Evolutionary conservation across 495 filamentous ascomycete genomes (phyloP).

Genomic region (Hypoxylon trugodes): DNA sequence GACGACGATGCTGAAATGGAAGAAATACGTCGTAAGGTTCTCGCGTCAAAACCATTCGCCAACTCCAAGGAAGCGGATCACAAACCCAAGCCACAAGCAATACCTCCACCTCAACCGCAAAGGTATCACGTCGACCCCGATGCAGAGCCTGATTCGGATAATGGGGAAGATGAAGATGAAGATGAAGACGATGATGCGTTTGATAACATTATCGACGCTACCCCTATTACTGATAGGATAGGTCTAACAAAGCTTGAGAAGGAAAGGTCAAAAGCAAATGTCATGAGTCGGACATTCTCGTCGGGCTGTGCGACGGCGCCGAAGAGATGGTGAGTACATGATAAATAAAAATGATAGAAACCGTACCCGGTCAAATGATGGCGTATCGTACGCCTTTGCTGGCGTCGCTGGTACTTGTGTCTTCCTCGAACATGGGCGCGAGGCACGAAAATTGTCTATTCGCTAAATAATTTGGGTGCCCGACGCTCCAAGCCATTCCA

Average conservation of each 20-base stretch:
- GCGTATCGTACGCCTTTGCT: no score
- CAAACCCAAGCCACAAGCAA: constrained; percentile 65
- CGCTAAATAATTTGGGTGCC: no score
- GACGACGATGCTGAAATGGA: constrained; percentile 91
- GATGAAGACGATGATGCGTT: constrained; percentile 62
- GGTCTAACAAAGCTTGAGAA: constrained; percentile 63
- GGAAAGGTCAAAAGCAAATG: constrained; percentile 48
- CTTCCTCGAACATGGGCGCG: no score
- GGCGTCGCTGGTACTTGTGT: no score
- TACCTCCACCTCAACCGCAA: constrained; percentile 59
- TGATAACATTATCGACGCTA: constrained; percentile 90
- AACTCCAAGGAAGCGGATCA: constrained; percentile 62
- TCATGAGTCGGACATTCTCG: constrained; percentile 41
- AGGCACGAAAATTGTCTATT: no score
- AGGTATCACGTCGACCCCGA: constrained; percentile 69
- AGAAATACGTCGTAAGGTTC: constrained; percentile 81
- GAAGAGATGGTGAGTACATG: constrained; percentile 38
- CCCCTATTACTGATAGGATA: constrained; percentile 81
- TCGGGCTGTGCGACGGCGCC: constrained; percentile 39
- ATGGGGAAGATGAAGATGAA: constrained; percentile 66
- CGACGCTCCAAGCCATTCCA: no score
- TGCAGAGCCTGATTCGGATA: constrained; percentile 75
- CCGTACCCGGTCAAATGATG: constrained; percentile 3
- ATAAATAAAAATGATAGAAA: not conserved
- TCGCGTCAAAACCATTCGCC: constrained; percentile 85